These are phyloP conservation scores for Heteromeles arbutifolia DNA, from an alignment of 306 rosid genomes.

Conservation along the genomic window DNA sequence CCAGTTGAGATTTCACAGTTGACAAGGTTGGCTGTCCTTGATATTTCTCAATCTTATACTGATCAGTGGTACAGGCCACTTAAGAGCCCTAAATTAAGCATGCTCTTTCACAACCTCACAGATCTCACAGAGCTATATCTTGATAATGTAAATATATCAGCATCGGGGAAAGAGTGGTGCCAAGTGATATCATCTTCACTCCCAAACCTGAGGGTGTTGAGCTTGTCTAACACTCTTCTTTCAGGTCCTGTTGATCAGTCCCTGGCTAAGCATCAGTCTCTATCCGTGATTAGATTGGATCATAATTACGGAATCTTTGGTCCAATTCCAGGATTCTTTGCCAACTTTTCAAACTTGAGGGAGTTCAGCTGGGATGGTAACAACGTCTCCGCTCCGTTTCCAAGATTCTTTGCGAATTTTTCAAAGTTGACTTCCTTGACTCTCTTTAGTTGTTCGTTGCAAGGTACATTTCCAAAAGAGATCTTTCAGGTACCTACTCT, in stretches of 20 bases:
- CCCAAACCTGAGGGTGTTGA: slow-evolving; percentile 3
- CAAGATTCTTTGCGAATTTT: too few species aligned
- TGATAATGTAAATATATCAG: slow-evolving; percentile 14
- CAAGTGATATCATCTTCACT: not conserved
- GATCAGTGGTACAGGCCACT: fast-evolving
- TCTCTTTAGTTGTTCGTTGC: not conserved
- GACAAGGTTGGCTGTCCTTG: slow-evolving; percentile 13
- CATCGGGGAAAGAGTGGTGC: slow-evolving; percentile 32
- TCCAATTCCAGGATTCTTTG: too few species aligned
- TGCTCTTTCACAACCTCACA: not conserved
- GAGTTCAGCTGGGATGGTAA: too few species aligned
- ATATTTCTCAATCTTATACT: not conserved
- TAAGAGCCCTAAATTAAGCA: not conserved
- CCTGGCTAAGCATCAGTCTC: not conserved
- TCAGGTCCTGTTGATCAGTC: slow-evolving; percentile 2
- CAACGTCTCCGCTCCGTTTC: too few species aligned
- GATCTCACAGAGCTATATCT: slow-evolving; percentile 13
- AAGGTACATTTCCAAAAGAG: too few species aligned
- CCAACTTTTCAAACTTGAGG: too few species aligned
- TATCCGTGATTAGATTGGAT: too few species aligned
- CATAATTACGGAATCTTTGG: fast-evolving
- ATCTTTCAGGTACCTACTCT: too few species aligned
- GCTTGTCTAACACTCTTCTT: not conserved
- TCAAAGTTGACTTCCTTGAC: too few species aligned
- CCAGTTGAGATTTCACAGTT: too few species aligned